Evolutionary conservation across 805 yeast genomes (phyloP).

Genomic region (Candida tammaniensis): DNA sequence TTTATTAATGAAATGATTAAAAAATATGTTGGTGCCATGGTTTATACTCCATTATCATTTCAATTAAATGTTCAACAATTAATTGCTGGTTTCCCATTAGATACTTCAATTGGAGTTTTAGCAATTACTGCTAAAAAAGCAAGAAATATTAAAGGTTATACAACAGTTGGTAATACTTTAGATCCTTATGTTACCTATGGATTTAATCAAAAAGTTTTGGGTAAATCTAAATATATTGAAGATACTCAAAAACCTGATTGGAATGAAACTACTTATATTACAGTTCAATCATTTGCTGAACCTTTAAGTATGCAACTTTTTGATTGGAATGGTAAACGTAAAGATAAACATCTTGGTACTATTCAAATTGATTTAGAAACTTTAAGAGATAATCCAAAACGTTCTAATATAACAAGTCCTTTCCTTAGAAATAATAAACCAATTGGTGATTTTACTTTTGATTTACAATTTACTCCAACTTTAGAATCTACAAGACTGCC

Average conservation of each 20-base stretch:
- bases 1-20: conserved; percentile 81
- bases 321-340: conserved; percentile 77
- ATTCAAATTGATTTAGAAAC: conserved; percentile 70
- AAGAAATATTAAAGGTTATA: conserved; percentile 63
- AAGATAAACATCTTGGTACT: conserved; percentile 79
- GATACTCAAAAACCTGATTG: conserved; percentile 75
- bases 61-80: conserved; percentile 91
- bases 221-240: conserved; percentile 63
- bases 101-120: conserved; percentile 84
- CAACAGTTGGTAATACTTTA: conserved; percentile 69
- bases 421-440: conserved; percentile 80
- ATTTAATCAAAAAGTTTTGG: conserved; percentile 55
- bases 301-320: conserved; percentile 69
- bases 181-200: conserved; percentile 87
- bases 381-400: conserved; percentile 51
- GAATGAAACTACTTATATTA: conserved; percentile 73
- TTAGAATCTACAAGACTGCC: conserved; percentile 57
- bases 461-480: conserved; percentile 74
- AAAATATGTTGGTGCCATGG: conserved; percentile 84
- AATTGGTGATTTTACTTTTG: conserved; percentile 71
- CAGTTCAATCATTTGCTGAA: conserved; percentile 74
- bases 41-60: conserved; percentile 87
- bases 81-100: conserved; percentile 74
- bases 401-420: conserved; percentile 48
- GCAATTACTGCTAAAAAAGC: conserved; percentile 69